phyloP scores from a whole-genome alignment of 176 grass and related monocot species.

The Juncus effusus region DNA sequence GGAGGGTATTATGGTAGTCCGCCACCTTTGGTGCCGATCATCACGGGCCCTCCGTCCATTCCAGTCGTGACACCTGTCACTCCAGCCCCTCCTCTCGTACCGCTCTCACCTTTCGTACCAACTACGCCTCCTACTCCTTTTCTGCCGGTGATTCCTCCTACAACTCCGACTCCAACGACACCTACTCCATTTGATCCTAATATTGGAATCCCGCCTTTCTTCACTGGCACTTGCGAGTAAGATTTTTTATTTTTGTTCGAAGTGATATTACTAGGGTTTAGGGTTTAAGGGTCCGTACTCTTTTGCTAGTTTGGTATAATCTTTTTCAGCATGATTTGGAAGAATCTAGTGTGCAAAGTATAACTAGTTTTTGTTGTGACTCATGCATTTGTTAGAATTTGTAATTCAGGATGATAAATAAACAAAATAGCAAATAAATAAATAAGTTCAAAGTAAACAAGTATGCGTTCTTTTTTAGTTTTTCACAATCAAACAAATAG shows the following conservation, averaged over 20 bases:
- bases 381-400: no score
- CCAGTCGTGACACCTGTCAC: background rate
- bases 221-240: slow-evolving; percentile 61
- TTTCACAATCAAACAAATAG: no score
- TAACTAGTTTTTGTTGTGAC: no score
- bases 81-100: background rate
- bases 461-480: no score
- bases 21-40: background rate
- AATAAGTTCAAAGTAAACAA: no score
- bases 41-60: slow-evolving; percentile 18
- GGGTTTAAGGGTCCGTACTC: background rate
- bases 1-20: slow-evolving; percentile 26
- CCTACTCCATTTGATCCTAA: slow-evolving; percentile 72
- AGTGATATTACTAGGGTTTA: background rate
- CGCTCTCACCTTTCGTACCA: background rate
- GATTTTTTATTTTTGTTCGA: slow-evolving; percentile 9
- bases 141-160: slow-evolving; percentile 25
- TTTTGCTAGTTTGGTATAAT: background rate
- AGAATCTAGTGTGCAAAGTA: no score
- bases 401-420: no score
- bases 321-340: background rate
- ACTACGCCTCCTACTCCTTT: slow-evolving; percentile 31
- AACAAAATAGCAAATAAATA: no score
- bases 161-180: slow-evolving; percentile 42
- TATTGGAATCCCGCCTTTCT: slow-evolving; percentile 37